A percentile compares a stretch with the other conserved stretches of the same genome.
phyloP scores from a whole-genome alignment of 208 protist genomes.

The Leishmania tarentolae region DNA sequence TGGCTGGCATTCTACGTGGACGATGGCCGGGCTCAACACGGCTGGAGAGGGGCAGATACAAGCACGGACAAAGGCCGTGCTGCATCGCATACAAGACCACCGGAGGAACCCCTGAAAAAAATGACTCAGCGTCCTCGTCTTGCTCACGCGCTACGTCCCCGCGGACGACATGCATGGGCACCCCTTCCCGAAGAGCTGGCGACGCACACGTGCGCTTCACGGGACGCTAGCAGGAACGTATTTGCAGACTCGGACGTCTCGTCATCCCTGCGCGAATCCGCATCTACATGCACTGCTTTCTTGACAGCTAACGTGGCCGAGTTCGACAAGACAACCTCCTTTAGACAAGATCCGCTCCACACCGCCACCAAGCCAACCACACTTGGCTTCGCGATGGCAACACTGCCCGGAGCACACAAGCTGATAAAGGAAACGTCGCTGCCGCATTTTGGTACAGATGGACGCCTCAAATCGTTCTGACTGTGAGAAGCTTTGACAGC shows the following conservation, averaged over 20 bases:
- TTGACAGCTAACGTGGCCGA: neutral
- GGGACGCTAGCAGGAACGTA: neutral
- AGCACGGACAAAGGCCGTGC: constrained; percentile 17
- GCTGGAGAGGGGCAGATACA: no score
- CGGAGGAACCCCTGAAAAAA: no score
- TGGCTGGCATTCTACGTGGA: neutral
- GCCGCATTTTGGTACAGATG: neutral
- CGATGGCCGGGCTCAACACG: neutral
- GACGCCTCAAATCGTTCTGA: neutral
- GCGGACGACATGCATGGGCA: no score
- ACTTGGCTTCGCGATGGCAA: neutral
- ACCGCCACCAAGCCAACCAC: neutral
- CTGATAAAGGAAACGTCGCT: neutral
- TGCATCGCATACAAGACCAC: constrained; percentile 46
- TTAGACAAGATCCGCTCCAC: neutral
- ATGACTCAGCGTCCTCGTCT: no score
- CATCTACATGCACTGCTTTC: neutral
- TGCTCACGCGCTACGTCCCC: no score
- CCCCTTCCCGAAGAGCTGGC: constrained; percentile 26
- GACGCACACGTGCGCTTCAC: neutral
- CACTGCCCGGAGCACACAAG: neutral
- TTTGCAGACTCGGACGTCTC: neutral
- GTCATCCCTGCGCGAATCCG: neutral
- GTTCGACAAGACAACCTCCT: neutral
- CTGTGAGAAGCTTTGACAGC: neutral